These are phyloP conservation scores for Trifolium fragiferum DNA, from an alignment of 306 rosid genomes.

Conservation along the genomic window DNA sequence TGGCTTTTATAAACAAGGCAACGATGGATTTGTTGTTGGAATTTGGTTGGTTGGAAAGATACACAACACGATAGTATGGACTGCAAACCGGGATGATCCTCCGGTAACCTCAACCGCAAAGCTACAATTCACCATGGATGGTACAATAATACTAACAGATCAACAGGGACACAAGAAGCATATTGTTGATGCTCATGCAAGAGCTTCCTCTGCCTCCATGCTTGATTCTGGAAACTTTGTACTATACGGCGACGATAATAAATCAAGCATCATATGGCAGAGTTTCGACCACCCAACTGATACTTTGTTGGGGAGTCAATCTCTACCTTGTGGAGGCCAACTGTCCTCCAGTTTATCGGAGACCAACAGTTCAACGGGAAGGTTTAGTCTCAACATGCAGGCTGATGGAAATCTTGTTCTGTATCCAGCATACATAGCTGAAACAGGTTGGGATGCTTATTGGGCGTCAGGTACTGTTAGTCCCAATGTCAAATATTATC, in stretches of 20 bases:
- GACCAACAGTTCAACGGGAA: slow-evolving; percentile 31
- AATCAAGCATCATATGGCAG: slow-evolving; percentile 40
- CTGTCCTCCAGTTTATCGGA: slow-evolving; percentile 36
- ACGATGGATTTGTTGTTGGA: slow-evolving; percentile 36
- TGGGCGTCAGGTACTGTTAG: not conserved
- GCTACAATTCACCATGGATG: slow-evolving; percentile 37
- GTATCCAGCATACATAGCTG: slow-evolving; percentile 26
- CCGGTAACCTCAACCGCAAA: slow-evolving; percentile 26
- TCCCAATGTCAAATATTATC: not conserved
- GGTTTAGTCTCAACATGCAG: slow-evolving; percentile 40
- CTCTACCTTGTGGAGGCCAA: slow-evolving; percentile 1
- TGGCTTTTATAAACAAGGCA: slow-evolving; percentile 41
- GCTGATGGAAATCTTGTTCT: slow-evolving; percentile 43
- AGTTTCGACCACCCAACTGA: slow-evolving; percentile 47
- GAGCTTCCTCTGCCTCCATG: slow-evolving; percentile 48
- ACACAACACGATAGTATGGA: slow-evolving; percentile 30
- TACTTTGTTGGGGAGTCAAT: slow-evolving; percentile 44
- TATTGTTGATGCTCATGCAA: slow-evolving; percentile 24
- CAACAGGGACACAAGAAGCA: slow-evolving; percentile 5
- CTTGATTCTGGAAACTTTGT: slow-evolving; percentile 53
- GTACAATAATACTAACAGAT: slow-evolving; percentile 19
- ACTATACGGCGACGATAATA: not conserved
- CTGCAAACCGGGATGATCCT: slow-evolving; percentile 45
- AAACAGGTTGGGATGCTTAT: not conserved
- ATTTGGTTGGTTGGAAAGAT: slow-evolving; percentile 26